Conservation (phyloP, 257 asterid genomes). For the Osmanthus fragrans region DNA sequence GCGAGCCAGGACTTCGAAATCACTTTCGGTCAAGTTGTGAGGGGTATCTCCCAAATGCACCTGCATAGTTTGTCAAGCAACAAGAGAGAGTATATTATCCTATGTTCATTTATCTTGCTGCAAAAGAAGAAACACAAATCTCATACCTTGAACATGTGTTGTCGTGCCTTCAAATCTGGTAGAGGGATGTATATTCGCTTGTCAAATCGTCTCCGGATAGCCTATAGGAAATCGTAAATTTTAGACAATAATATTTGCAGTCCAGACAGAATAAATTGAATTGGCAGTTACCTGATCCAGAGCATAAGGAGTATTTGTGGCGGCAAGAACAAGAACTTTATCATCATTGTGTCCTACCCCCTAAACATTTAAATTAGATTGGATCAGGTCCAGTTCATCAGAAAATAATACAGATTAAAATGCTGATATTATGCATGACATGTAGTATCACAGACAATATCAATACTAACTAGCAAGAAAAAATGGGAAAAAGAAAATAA, state of each 20-base stretch:
- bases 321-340: constrained; percentile 56
- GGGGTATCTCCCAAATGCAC: constrained; percentile 81
- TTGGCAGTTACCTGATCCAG: constrained; percentile 43
- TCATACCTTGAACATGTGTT: constrained; percentile 33
- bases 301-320: constrained; percentile 54
- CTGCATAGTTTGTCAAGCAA: constrained; percentile 32
- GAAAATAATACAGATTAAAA: neutral
- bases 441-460: neutral
- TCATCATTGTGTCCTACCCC: constrained; percentile 62
- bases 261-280: neutral
- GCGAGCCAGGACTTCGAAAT: constrained; percentile 47
- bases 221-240: constrained; percentile 9
- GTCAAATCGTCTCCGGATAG: constrained; percentile 36
- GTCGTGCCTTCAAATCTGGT: constrained; percentile 37
- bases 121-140: neutral
- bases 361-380: constrained; percentile 22
- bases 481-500: neutral
- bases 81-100: neutral
- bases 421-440: neutral
- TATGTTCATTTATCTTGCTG: neutral
- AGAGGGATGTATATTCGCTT: constrained; percentile 35
- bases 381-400: neutral
- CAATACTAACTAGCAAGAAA: neutral
- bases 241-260: constrained; percentile 4
- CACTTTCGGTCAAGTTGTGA: constrained; percentile 50